phyloP scores from a whole-genome alignment of 1,284 basidiomycete genomes.

The Irpex sp. region DNA sequence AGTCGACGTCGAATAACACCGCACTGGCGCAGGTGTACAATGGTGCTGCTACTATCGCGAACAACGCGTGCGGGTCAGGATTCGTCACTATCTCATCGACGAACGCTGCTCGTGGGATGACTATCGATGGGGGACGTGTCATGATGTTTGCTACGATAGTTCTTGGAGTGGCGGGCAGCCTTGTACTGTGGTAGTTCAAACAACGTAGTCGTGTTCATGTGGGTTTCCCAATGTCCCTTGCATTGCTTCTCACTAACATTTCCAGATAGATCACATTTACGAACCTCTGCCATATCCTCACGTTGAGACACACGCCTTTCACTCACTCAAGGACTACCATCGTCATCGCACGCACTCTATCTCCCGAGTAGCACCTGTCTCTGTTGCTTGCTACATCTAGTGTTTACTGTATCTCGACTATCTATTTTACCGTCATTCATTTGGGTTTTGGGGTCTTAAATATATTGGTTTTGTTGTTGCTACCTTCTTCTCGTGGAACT shows the following conservation, averaged over 20 bases:
- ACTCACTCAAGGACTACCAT: neutral
- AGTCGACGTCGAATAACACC: slow-evolving; percentile 14
- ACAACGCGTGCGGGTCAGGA: slow-evolving; percentile 31
- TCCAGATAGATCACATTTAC: neutral
- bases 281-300: neutral
- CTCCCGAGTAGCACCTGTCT: neutral
- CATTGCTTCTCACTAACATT: neutral
- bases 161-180: neutral
- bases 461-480: neutral
- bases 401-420: neutral
- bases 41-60: slow-evolving; percentile 29
- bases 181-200: neutral
- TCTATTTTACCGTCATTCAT: neutral
- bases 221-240: neutral
- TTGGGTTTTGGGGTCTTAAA: neutral
- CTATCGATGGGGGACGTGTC: neutral
- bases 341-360: neutral
- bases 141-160: neutral
- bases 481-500: neutral
- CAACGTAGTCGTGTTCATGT: neutral
- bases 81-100: slow-evolving; percentile 26
- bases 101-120: neutral
- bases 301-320: neutral
- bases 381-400: neutral
- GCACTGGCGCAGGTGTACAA: slow-evolving; percentile 39